Conservation (phyloP, 495 filamentous ascomycete genomes). For the Melanomma pulvis-pyrius region DNA sequence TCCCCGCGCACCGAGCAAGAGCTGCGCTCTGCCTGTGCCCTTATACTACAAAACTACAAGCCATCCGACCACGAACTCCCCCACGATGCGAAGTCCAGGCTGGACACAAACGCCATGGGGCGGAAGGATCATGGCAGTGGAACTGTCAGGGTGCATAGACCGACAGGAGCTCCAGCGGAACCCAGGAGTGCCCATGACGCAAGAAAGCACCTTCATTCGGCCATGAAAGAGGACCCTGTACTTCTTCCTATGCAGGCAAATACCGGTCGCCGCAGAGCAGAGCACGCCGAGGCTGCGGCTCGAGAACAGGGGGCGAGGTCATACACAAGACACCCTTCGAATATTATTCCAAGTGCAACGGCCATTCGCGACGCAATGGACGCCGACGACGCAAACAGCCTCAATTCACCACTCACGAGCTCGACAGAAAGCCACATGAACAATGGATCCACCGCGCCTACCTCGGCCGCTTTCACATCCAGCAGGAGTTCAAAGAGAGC, state of each 20-base stretch:
- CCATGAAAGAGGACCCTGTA: constrained; percentile 24
- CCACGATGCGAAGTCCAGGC: constrained; percentile 38
- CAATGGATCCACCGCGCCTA: constrained; percentile 45
- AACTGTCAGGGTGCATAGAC: constrained; percentile 8
- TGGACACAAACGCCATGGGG: constrained; percentile 29
- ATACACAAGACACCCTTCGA: constrained; percentile 10
- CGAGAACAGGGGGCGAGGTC: constrained; percentile 4
- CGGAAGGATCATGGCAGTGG: background rate
- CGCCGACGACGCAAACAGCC: constrained; percentile 31
- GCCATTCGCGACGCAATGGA: constrained; percentile 29
- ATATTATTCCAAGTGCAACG: constrained; percentile 28
- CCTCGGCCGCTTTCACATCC: constrained; percentile 43
- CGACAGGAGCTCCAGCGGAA: constrained; percentile 12
- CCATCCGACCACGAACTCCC: constrained; percentile 42
- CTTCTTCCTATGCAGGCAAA: constrained; percentile 23
- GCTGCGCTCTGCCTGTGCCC: constrained; percentile 43
- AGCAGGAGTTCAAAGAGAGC: constrained; percentile 43
- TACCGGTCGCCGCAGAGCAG: constrained; percentile 31
- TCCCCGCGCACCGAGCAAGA: constrained; percentile 40
- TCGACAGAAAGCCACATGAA: constrained; percentile 37
- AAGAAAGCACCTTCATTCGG: constrained; percentile 6
- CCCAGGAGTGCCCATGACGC: constrained; percentile 9
- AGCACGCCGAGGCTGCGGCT: background rate
- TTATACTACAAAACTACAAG: constrained; percentile 45
- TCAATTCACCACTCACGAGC: constrained; percentile 40